These are phyloP conservation scores for Prunus dulcis DNA, from an alignment of 306 rosid species.

Conservation along the genomic window DNA sequence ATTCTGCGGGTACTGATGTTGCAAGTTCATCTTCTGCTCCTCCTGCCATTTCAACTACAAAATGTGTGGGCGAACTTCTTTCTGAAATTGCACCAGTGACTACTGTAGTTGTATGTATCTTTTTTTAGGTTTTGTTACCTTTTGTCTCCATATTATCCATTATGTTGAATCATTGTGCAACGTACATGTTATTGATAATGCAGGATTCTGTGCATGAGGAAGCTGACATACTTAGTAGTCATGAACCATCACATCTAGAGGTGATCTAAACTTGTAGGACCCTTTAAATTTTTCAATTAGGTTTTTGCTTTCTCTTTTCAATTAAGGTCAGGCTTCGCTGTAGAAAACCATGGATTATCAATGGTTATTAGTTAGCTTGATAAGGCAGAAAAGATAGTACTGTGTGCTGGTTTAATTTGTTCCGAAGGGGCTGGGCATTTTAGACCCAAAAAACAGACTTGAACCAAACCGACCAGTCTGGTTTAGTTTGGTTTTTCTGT, in stretches of 20 bases:
- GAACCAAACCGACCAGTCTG: too few species aligned
- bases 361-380: not conserved
- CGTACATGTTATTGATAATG: conserved; percentile 15
- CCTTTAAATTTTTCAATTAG: conserved; percentile 17
- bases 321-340: not conserved
- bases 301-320: not conserved
- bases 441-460: too few species aligned
- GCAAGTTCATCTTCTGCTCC: conserved; percentile 87
- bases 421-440: not conserved
- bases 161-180: conserved; percentile 13
- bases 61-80: conserved; percentile 53
- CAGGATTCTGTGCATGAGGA: conserved; percentile 55
- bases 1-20: conserved; percentile 47
- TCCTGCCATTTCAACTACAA: conserved; percentile 38
- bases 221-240: conserved; percentile 31
- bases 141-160: conserved; percentile 9
- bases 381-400: conserved; percentile 1
- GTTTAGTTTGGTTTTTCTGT: too few species aligned
- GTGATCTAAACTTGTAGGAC: conserved; percentile 42
- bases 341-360: not conserved
- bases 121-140: conserved; percentile 8
- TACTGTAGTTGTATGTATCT: conserved; percentile 34
- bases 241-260: conserved; percentile 50
- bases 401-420: conserved; percentile 7
- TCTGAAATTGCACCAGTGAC: conserved; percentile 50